phyloP scores from a whole-genome alignment of 768 basidiomycete genomes.

The Tylopilus vinaceipallidus region DNA sequence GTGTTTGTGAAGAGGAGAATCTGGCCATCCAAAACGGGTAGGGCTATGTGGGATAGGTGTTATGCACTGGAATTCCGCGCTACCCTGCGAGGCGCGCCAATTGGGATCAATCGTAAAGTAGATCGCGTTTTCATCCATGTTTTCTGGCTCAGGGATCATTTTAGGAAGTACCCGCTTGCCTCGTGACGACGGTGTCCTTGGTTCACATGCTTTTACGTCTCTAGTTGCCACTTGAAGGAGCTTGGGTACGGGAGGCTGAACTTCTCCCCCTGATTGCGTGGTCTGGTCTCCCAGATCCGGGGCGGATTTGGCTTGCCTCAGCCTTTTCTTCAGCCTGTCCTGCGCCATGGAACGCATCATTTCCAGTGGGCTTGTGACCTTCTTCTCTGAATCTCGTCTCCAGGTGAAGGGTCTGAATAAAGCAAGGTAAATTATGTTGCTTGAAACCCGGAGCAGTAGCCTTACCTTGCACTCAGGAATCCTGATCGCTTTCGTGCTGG shows the following conservation, averaged over 20 bases:
- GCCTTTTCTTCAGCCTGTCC: conserved; percentile 18
- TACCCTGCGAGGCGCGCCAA: conserved; percentile 22
- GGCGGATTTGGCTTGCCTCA: conserved; percentile 22
- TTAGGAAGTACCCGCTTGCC: not conserved
- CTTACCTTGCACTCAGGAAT: conserved; percentile 23
- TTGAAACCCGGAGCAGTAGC: not conserved
- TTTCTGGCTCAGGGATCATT: conserved; percentile 1
- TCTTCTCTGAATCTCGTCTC: conserved; percentile 8
- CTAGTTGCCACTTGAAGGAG: not conserved
- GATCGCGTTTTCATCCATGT: conserved; percentile 22
- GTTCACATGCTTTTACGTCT: not conserved
- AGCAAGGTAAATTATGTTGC: not conserved
- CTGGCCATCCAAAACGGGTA: conserved; percentile 9
- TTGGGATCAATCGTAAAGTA: conserved; percentile 30
- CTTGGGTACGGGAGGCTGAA: not conserved
- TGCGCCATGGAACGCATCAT: conserved; percentile 13
- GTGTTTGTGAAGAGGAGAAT: conserved; percentile 26
- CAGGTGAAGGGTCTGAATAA: conserved; percentile 14
- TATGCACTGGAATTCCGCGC: conserved; percentile 19
- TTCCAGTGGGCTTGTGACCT: conserved; percentile 1
- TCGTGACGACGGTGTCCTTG: not conserved
- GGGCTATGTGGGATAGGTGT: conserved; percentile 24
- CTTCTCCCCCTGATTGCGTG: not conserved
- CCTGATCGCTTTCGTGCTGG: conserved; percentile 14
- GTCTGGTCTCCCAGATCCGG: conserved; percentile 19